A percentile compares a stretch with the other conserved stretches of the same genome.
These are phyloP conservation scores for Leccinum longicurvipes DNA, from an alignment of 768 basidiomycete species.

Conservation along the genomic window DNA sequence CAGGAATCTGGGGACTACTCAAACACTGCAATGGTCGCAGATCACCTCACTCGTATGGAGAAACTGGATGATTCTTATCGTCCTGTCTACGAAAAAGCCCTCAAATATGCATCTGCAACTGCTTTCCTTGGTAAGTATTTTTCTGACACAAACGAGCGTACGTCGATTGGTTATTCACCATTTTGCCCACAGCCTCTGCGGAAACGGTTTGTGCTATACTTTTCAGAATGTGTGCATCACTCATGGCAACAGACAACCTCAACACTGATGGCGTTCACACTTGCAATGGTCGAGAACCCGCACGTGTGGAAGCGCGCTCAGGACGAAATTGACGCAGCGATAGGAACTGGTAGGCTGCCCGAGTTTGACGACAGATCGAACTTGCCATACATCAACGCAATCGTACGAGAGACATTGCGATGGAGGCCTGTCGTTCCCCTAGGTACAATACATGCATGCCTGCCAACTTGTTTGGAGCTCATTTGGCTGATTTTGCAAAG, in stretches of 20 bases:
- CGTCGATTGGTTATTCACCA: not conserved
- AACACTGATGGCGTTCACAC: not conserved
- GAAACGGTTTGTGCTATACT: not conserved
- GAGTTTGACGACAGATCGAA: not conserved
- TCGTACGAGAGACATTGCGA: not conserved
- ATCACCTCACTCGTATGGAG: not conserved
- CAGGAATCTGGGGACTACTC: not conserved
- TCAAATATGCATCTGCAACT: not conserved
- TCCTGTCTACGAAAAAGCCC: not conserved
- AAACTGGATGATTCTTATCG: not conserved
- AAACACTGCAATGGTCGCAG: not conserved
- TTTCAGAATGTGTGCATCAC: not conserved
- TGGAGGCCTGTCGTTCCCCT: not conserved
- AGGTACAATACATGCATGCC: not conserved
- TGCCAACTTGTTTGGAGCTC: not conserved
- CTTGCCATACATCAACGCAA: not conserved
- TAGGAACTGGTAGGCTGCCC: not conserved
- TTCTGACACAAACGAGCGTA: not conserved
- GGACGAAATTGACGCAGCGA: not conserved
- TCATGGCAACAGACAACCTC: not conserved
- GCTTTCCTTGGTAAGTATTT: not conserved
- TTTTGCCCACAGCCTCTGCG: not conserved
- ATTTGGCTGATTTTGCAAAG: not conserved
- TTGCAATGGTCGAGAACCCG: not conserved
- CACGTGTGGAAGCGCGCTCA: not conserved